These are phyloP conservation scores for Dioszegia crocea DNA, from an alignment of 768 basidiomycete species.

Conservation along the genomic window DNA sequence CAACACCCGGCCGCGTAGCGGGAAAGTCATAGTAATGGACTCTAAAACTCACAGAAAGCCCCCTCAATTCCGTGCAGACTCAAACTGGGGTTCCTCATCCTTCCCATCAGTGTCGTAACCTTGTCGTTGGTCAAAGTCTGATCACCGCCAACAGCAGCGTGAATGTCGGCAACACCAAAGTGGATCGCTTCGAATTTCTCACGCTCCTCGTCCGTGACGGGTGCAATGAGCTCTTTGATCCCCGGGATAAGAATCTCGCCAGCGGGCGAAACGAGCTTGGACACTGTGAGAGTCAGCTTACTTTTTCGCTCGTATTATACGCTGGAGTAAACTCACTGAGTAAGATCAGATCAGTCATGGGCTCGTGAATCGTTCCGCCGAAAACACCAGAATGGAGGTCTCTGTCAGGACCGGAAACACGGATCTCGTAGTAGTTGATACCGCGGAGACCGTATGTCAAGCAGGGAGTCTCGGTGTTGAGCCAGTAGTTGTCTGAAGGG, in stretches of 20 bases:
- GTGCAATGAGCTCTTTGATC: constrained; percentile 75
- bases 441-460: constrained; percentile 83
- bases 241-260: constrained; percentile 88
- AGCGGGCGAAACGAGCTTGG: constrained; percentile 70
- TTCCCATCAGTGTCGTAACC: constrained; percentile 71
- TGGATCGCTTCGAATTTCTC: constrained; percentile 70
- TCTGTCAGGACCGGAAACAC: constrained; percentile 72
- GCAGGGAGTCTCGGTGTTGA: constrained; percentile 52
- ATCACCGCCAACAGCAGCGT: constrained; percentile 67
- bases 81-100: constrained; percentile 84
- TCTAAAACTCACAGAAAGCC: constrained; percentile 74
- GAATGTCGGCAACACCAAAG: constrained; percentile 64
- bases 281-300: constrained; percentile 53
- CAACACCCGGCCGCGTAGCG: no score
- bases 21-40: constrained; percentile 7
- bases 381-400: constrained; percentile 80
- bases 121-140: constrained; percentile 75
- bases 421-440: constrained; percentile 76
- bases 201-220: constrained; percentile 69
- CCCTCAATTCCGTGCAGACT: constrained; percentile 95
- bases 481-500: constrained; percentile 84
- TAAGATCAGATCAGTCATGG: constrained; percentile 86
- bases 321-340: constrained; percentile 56
- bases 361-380: constrained; percentile 54
- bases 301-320: no score